Evolutionary conservation across 495 filamentous ascomycete genomes (phyloP), one percentile per base, ranked within the genome.

Genomic region (Aspergillus biplanus): DNA sequence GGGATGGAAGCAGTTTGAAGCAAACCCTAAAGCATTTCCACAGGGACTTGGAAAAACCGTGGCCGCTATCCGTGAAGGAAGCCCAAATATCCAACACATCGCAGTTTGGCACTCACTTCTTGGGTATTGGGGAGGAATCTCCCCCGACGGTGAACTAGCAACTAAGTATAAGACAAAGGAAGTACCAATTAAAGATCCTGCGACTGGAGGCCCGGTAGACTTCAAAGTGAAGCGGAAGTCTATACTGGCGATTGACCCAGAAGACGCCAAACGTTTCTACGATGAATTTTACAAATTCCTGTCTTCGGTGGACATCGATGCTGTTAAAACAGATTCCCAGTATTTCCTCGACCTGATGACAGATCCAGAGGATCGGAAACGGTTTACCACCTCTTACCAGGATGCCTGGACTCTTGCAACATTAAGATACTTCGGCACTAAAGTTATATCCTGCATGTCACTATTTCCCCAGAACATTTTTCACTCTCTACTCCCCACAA

Each of bases 31-130:
- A 64, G 86, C 88, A 5, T 99, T 99, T 62, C 95, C 95, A 0
- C 75, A 81, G 7, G 95, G 95, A 3, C 77, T 99, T 9, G 88
- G 87, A 66, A 79, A 86, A 7, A 86, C 89, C 2, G 80, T 93
- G 0, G 73, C 78, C 15, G 77, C 82, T 5, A 93, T 98, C 56
- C 87, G 91, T 8, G 78, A 81, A 33, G 82, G 82, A 49, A 86
- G 92, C 69, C 86, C 86, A 15, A 87, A 86, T 61, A 90, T 99
- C 52, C 80, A 89, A 64, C 89, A 97, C 68, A 83, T 99, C 35
- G 92, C 90, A 15, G 93, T 99, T 11, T 99, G 95, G 95, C 95
- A 99, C 78, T 90, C 95, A 4, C 79, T 97, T n/a, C 73, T 96
- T 15, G 93, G 95, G 8, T 98, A 98, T 73, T 99, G 95, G 95